A percentile compares a stretch with the other conserved stretches of the same genome.
These are phyloP conservation scores for Backusella tuberculispora DNA, from an alignment of 192 early-diverging fungal genomes.

Conservation along the genomic window DNA sequence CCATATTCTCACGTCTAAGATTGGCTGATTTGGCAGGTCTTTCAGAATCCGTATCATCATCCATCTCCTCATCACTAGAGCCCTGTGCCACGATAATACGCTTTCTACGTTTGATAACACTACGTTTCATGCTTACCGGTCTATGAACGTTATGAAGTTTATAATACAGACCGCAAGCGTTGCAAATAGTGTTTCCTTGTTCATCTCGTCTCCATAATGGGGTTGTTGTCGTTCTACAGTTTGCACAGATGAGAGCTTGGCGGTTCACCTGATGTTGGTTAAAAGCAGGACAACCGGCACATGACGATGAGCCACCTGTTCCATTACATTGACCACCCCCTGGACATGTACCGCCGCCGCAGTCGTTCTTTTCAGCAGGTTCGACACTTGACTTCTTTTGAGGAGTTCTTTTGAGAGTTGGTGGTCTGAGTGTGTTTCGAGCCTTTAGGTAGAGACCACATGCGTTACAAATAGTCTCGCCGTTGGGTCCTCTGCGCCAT, in stretches of 20 bases:
- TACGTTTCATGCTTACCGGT: constrained; percentile 79
- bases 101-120: constrained; percentile 76
- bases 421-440: constrained; percentile 53
- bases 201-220: constrained; percentile 82
- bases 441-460: constrained; percentile 77
- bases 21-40: neutral
- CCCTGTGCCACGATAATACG: constrained; percentile 49
- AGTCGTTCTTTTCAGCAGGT: constrained; percentile 20
- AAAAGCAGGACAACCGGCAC: constrained; percentile 77
- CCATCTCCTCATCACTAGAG: constrained; percentile 24
- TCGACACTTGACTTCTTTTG: constrained; percentile 39
- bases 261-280: constrained; percentile 70
- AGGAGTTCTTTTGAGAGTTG: constrained; percentile 51
- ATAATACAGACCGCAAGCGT: constrained; percentile 89
- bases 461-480: constrained; percentile 95
- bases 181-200: constrained; percentile 76
- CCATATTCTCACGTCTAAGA: neutral
- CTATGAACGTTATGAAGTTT: constrained; percentile 83
- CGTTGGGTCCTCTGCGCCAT: constrained; percentile 87
- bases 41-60: neutral
- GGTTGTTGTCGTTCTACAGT: constrained; percentile 79
- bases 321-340: constrained; percentile 81
- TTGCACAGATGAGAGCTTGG: constrained; percentile 67
- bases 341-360: constrained; percentile 67
- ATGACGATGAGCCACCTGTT: constrained; percentile 70